Evolutionary conservation across 202 grass and related monocot species (phyloP).

Genomic region (Panicum hallii): DNA sequence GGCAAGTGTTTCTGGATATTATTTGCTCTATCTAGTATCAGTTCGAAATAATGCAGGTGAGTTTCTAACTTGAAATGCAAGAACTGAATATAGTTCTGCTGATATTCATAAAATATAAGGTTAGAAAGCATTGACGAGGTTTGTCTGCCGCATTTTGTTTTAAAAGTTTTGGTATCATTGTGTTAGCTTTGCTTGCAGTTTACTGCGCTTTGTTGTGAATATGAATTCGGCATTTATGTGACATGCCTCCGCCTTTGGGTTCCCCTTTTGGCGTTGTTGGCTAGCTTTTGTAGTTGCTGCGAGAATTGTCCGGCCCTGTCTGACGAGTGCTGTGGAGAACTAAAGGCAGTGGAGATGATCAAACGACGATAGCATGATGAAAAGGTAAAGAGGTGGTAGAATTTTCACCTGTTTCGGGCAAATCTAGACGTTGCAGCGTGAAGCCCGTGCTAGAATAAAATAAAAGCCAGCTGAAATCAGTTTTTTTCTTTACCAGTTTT

Average conservation of each 20-base stretch:
- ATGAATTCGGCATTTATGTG: neutral
- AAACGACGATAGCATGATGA: conserved; percentile 9
- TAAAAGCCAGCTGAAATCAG: too few relatives aligned
- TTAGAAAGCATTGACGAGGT: neutral
- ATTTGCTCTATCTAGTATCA: neutral
- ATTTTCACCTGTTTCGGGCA: neutral
- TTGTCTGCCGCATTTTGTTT: too few relatives aligned
- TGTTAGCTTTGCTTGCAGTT: conserved; percentile 1
- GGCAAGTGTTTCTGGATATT: neutral
- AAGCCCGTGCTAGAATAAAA: too few relatives aligned
- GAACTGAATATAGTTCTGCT: neutral
- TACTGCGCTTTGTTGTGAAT: neutral
- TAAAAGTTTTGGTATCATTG: neutral
- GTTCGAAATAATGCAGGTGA: neutral
- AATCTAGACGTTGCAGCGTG: too few relatives aligned
- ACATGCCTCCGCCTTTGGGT: neutral
- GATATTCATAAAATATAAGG: neutral
- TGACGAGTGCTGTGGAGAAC: conserved; percentile 12
- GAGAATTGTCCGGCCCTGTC: neutral
- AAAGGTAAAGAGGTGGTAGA: neutral
- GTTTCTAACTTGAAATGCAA: neutral
- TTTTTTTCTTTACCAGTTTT: too few relatives aligned
- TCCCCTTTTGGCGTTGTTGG: neutral
- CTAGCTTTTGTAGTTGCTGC: conserved; percentile 1
- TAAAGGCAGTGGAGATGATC: conserved; percentile 21